A percentile compares a stretch with the other conserved stretches of the same genome.
These are phyloP conservation scores for Pythium scleroteichum DNA, from an alignment of 352 stramenopile genomes.

Conservation along the genomic window DNA sequence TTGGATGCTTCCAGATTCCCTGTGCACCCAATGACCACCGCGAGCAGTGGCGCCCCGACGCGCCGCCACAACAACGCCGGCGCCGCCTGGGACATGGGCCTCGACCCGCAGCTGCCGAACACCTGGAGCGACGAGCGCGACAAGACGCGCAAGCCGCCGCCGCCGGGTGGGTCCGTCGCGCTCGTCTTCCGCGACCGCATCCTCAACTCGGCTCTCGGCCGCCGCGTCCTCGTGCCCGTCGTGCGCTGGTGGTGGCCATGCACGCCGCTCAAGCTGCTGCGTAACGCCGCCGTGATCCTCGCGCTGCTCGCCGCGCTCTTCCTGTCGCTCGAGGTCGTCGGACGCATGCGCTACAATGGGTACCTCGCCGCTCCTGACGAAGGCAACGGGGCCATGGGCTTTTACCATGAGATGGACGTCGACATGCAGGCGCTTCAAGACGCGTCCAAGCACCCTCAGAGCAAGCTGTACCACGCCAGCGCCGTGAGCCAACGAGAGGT, in stretches of 20 bases:
- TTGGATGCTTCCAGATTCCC: too few species aligned
- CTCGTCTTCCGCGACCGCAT: background rate
- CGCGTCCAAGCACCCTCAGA: conserved; percentile 33
- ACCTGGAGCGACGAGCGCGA: conserved; percentile 23
- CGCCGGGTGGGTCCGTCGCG: background rate
- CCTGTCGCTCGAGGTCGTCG: conserved; percentile 44
- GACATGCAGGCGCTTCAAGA: conserved; percentile 58
- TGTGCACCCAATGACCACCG: background rate
- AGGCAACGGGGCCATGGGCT: conserved; percentile 58
- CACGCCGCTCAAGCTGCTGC: conserved; percentile 20
- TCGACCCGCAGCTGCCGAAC: conserved; percentile 3
- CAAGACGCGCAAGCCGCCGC: conserved; percentile 9
- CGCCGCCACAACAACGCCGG: background rate
- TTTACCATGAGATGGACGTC: conserved; percentile 83
- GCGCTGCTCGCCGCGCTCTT: conserved; percentile 32
- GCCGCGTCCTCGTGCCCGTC: conserved; percentile 16
- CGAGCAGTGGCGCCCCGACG: background rate
- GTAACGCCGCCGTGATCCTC: conserved; percentile 28
- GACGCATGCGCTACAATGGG: conserved; percentile 52
- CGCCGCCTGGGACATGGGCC: conserved; percentile 5
- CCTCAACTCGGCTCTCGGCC: conserved; percentile 3
- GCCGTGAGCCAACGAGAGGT: conserved; percentile 48
- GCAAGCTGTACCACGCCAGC: conserved; percentile 45
- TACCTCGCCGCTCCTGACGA: conserved; percentile 37
- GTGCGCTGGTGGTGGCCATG: conserved; percentile 27